Base-by-base conservation (phyloP, 2,329 filamentous ascomycete genomes). In the Aspergillus ustus region DNA sequence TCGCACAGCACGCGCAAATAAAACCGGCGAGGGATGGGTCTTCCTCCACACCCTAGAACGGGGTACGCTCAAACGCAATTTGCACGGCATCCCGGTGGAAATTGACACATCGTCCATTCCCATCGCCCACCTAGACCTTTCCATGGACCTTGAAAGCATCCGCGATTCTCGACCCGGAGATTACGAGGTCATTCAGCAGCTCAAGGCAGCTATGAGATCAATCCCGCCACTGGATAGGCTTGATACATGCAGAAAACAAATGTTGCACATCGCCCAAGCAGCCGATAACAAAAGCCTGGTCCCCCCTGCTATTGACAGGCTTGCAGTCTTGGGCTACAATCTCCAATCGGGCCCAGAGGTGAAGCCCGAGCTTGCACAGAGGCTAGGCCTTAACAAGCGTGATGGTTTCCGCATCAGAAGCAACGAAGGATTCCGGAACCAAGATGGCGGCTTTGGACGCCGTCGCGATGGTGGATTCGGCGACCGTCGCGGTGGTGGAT, bases 1-100 rank as follows among this genome's bases (percentile, higher is more conserved):
- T 56, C 89, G 91, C 64, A 94, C 91, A 8, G 91, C 84, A 5
- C 86, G 88, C 59, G 86, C 86, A n/a, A 84, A 85, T 52, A 87
- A 87, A 57, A 82, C 84, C 34, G 87, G 88, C 49, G 83, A 87
- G 52, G 88, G 87, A 43, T 85, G 87, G 72, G 78, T 90, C 34
- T 77, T 91, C 53, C 72, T 89, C 28, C 78, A 83, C 34, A 73
- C 82, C 2, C 72, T 76, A 2, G 87, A 91, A 69, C 66, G 76
- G 0, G 77, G 77, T 64, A 60, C 66, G 13, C 86, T 87, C 70
- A 76, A 57, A 13, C 20, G 20, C 15, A n/a, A 40, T 4, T 3
- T 66, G 8, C n/a, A 19, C 4, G 56, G 46, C 25, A 62, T 68
- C 11, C 66, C 66, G 2, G 29, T 66, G 29, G 49, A 65, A 15